phyloP scores from a whole-genome alignment of 495 filamentous ascomycete species.

The Aspergillus conjunctus region DNA sequence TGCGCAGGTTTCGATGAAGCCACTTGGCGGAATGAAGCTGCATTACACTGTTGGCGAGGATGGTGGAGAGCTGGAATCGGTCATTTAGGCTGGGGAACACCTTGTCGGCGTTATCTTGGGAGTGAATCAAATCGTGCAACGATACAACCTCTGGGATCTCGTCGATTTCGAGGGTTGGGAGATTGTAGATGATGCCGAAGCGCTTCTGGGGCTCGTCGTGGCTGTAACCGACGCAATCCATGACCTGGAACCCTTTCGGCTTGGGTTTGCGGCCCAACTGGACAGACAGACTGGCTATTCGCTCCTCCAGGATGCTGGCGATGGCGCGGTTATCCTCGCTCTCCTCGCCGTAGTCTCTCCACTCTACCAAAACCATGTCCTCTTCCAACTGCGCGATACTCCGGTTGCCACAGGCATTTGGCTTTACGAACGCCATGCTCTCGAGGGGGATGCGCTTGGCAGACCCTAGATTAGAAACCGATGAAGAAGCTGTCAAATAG shows the following conservation, averaged over 20 bases:
- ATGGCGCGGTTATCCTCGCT: neutral
- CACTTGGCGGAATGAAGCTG: neutral
- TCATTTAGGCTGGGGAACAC: neutral
- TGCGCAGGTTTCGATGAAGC: neutral
- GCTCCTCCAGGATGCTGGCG: neutral
- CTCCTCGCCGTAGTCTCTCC: neutral
- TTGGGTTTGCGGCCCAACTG: neutral
- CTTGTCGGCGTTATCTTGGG: neutral
- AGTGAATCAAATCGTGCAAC: neutral
- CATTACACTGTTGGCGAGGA: neutral
- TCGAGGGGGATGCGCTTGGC: neutral
- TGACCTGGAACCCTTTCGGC: neutral
- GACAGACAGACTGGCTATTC: neutral
- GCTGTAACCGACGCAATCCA: neutral
- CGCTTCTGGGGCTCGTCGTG: neutral
- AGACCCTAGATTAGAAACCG: neutral
- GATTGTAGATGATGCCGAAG: neutral
- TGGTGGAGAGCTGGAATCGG: neutral
- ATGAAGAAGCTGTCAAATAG: neutral
- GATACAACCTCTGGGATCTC: neutral
- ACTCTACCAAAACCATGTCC: neutral
- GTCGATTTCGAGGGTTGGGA: neutral
- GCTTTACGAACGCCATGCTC: neutral
- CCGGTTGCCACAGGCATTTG: neutral
- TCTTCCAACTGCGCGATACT: neutral